Percentiles rank a stretch among this genome's conserved stretches.
Evolutionary conservation across 2,329 filamentous ascomycete genomes (phyloP).

Genomic region (Fusarium lateritium): DNA sequence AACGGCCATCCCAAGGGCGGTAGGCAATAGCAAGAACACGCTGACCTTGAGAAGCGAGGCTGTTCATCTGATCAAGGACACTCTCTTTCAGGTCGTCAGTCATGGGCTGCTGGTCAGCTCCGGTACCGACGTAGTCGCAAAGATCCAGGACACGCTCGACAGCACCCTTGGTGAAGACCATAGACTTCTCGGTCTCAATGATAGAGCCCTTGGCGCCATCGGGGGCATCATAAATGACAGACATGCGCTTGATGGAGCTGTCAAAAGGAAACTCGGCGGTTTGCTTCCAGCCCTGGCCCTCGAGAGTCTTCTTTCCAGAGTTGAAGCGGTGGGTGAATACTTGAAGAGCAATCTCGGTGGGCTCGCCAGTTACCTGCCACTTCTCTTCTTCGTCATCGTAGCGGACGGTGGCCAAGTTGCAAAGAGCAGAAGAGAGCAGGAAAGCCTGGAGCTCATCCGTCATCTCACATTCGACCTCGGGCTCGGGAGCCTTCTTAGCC

Average conservation of each 20-base stretch:
- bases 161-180: constrained; percentile 74
- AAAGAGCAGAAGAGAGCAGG: constrained; percentile 71
- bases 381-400: constrained; percentile 67
- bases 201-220: constrained; percentile 56
- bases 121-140: constrained; percentile 64
- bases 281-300: constrained; percentile 71
- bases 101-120: constrained; percentile 60
- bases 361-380: constrained; percentile 79
- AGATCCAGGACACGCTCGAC: constrained; percentile 73
- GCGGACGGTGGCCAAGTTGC: constrained; percentile 74
- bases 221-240: constrained; percentile 76
- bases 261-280: constrained; percentile 84
- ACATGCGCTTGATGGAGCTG: constrained; percentile 84
- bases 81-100: constrained; percentile 65
- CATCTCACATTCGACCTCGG: constrained; percentile 60
- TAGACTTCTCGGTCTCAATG: constrained; percentile 60
- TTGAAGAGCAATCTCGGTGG: constrained; percentile 83
- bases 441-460: constrained; percentile 67
- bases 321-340: constrained; percentile 80
- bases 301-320: constrained; percentile 68
- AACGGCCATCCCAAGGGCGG: constrained; percentile 69
- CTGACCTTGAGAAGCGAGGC: constrained; percentile 76
- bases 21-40: constrained; percentile 81
- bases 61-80: constrained; percentile 69
- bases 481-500: constrained; percentile 42